Evolutionary conservation across 1,139 yeast genomes (phyloP).

Genomic region (Hemisphaericaspora xylanilytica): DNA sequence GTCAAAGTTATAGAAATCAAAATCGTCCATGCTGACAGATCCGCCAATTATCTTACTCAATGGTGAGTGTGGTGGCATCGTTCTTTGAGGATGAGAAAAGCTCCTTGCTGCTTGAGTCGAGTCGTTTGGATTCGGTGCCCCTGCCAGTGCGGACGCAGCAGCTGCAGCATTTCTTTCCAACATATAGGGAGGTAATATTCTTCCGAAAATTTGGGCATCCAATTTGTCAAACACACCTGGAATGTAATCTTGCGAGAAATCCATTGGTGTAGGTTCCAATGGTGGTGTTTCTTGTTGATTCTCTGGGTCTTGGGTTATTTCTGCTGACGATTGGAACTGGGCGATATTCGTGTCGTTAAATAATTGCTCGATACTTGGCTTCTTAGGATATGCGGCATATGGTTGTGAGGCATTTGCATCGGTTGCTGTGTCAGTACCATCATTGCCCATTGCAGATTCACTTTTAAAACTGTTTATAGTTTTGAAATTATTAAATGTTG

Average conservation of each 20-base stretch:
- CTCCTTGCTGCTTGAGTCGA: too few relatives aligned
- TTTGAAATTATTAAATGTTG: constrained; percentile 35
- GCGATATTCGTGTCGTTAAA: constrained; percentile 14
- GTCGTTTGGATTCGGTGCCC: too few relatives aligned
- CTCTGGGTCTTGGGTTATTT: constrained; percentile 9
- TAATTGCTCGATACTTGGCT: constrained; percentile 11
- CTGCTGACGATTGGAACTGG: constrained; percentile 13
- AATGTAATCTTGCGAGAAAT: constrained; percentile 37
- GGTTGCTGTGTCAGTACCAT: neutral
- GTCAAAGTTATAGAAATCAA: constrained; percentile 18
- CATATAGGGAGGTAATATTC: constrained; percentile 84
- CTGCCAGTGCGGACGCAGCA: neutral
- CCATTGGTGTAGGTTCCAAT: constrained; percentile 11
- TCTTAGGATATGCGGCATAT: constrained; percentile 4
- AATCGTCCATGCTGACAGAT: constrained; percentile 17
- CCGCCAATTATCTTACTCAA: constrained; percentile 1
- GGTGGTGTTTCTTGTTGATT: constrained; percentile 7
- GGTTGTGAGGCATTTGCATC: neutral
- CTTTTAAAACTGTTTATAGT: constrained; percentile 34
- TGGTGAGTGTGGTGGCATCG: constrained; percentile 1
- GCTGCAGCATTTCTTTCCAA: constrained; percentile 31
- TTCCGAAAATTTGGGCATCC: constrained; percentile 81
- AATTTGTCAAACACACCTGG: constrained; percentile 83
- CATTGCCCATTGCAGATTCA: too few relatives aligned
- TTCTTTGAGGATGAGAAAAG: constrained; percentile 1